Conservation (phyloP, 176 grass and related monocot genomes). For the Carex cristatella region DNA sequence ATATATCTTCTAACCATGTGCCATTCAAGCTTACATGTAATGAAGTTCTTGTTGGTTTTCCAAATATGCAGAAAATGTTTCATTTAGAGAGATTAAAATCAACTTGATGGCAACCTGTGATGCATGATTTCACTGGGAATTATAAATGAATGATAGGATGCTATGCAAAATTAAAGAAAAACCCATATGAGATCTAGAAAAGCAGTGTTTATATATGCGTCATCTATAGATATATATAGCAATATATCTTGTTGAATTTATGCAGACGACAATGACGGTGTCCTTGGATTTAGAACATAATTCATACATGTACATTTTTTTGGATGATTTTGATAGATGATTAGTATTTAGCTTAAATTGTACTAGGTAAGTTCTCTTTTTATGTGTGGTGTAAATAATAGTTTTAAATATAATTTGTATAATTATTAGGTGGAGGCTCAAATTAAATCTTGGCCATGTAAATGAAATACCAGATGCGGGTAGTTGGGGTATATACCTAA, state of each 20-base stretch:
- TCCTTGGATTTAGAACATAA: neutral
- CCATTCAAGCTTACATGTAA: neutral
- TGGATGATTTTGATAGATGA: neutral
- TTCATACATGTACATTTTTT: neutral
- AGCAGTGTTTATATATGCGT: neutral
- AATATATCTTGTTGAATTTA: neutral
- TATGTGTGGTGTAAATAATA: neutral
- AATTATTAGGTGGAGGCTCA: neutral
- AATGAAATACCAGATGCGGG: neutral
- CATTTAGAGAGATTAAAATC: conserved; percentile 74
- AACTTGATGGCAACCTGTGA: conserved; percentile 32
- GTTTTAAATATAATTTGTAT: neutral
- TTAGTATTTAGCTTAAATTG: neutral
- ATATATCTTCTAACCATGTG: neutral
- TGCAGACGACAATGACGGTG: neutral
- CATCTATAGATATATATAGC: neutral
- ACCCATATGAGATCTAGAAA: neutral
- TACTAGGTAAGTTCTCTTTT: neutral
- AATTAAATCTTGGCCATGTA: conserved; percentile 1
- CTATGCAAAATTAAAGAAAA: neutral
- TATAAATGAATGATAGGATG: neutral
- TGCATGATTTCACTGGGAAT: neutral
- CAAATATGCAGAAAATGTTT: conserved; percentile 50
- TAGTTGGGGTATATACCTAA: neutral
- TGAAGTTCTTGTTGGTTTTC: neutral